Evolutionary conservation across 2,329 filamentous ascomycete genomes (phyloP).

Genomic region (Exophiala calicioides): DNA sequence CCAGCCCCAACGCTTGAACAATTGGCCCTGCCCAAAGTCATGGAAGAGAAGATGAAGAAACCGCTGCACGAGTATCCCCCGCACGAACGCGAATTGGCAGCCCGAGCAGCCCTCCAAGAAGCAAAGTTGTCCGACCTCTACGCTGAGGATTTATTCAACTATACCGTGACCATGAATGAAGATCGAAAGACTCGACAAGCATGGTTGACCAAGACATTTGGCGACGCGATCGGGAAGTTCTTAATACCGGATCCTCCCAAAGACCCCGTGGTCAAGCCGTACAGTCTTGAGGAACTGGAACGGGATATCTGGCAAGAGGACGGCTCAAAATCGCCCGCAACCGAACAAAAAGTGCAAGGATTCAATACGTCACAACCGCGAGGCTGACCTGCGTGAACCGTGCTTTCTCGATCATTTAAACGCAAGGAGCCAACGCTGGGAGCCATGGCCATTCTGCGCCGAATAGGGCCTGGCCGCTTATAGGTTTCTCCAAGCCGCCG

Average conservation of each 20-base stretch:
- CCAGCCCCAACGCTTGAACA: constrained; percentile 38
- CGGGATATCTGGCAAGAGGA: constrained; percentile 30
- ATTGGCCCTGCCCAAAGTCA: constrained; percentile 25
- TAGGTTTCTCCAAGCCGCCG: too few relatives aligned
- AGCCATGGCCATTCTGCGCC: too few relatives aligned
- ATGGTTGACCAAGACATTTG: constrained; percentile 29
- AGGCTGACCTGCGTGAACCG: too few relatives aligned
- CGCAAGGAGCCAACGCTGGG: too few relatives aligned
- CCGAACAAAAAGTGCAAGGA: neutral
- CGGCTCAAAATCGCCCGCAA: neutral
- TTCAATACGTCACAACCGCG: too few relatives aligned
- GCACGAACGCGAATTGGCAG: constrained; percentile 49
- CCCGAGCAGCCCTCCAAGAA: constrained; percentile 30
- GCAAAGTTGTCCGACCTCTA: constrained; percentile 28
- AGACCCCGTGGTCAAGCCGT: constrained; percentile 28
- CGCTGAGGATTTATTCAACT: constrained; percentile 30
- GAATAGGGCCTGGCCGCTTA: too few relatives aligned
- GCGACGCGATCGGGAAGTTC: constrained; percentile 31
- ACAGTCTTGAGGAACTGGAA: constrained; percentile 26
- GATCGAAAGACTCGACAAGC: constrained; percentile 28
- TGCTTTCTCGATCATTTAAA: too few relatives aligned
- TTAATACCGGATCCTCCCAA: constrained; percentile 31
- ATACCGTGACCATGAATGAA: constrained; percentile 30
- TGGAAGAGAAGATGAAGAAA: constrained; percentile 33
- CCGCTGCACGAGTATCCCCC: constrained; percentile 45